Conservation (phyloP, 2,329 filamentous ascomycete genomes). For the Aspergillus sp. region DNA sequence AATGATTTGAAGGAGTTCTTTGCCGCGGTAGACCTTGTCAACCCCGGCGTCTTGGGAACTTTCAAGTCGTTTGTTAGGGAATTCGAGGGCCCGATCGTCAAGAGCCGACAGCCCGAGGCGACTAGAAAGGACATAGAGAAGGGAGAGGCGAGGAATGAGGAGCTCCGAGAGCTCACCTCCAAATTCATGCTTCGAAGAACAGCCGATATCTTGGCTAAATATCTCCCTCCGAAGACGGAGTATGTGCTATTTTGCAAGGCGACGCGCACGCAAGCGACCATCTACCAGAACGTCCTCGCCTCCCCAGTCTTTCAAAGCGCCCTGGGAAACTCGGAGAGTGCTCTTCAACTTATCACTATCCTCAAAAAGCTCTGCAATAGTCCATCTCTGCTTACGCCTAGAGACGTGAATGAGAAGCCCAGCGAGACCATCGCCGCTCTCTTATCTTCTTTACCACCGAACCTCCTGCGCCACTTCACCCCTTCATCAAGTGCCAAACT, state of each 20-base stretch:
- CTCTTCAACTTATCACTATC: constrained; percentile 69
- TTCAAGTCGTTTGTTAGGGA: constrained; percentile 64
- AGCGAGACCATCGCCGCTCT: constrained; percentile 51
- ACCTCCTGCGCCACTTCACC: constrained; percentile 55
- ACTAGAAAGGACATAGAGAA: constrained; percentile 63
- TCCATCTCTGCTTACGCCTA: constrained; percentile 61
- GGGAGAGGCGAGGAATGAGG: constrained; percentile 62
- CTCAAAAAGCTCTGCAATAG: constrained; percentile 76
- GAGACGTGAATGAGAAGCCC: constrained; percentile 49
- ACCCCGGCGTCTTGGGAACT: constrained; percentile 64
- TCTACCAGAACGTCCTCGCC: constrained; percentile 65
- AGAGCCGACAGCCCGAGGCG: constrained; percentile 65
- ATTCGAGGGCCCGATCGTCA: constrained; percentile 66
- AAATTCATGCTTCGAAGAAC: constrained; percentile 68
- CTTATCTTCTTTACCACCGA: constrained; percentile 57
- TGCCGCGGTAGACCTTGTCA: constrained; percentile 68
- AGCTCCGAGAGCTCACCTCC: constrained; percentile 61
- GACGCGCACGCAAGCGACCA: constrained; percentile 59
- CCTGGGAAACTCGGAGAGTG: constrained; percentile 62
- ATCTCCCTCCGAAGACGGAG: constrained; percentile 67
- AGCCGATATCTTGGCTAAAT: constrained; percentile 65
- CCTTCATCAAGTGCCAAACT: constrained; percentile 66
- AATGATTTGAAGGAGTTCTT: constrained; percentile 70
- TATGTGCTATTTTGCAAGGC: constrained; percentile 68
- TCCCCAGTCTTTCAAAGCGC: constrained; percentile 65